Evolutionary conservation across 179 eudicot species (phyloP).

Genomic region (Spinacia oleracea): DNA sequence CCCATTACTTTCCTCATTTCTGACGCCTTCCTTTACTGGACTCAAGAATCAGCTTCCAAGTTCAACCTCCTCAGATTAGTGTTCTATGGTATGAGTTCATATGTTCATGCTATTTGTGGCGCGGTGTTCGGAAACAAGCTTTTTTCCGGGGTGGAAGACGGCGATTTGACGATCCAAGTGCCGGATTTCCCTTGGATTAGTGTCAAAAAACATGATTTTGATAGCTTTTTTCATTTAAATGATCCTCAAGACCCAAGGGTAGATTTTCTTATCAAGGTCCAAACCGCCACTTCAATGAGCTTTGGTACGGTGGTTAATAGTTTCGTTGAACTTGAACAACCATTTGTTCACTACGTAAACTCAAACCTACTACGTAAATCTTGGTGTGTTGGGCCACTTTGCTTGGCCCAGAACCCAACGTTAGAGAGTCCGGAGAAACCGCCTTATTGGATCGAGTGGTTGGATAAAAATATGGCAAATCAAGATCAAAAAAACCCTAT

Average conservation of each 20-base stretch:
- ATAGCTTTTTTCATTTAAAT: constrained; percentile 10
- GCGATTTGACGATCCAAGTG: constrained; percentile 33
- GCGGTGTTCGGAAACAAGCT: neutral
- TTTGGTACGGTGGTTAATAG: constrained; percentile 49
- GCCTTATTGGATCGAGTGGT: constrained; percentile 43
- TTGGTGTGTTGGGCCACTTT: constrained; percentile 59
- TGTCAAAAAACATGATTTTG: constrained; percentile 44
- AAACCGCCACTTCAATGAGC: constrained; percentile 25
- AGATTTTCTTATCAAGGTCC: constrained; percentile 34
- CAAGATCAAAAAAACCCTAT: constrained; percentile 25
- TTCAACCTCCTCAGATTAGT: constrained; percentile 47
- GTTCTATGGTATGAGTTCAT: constrained; percentile 48
- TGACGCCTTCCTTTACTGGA: constrained; percentile 67
- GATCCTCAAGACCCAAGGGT: constrained; percentile 35
- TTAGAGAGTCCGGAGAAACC: constrained; percentile 6
- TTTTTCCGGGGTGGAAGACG: constrained; percentile 17
- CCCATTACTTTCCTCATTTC: constrained; percentile 39
- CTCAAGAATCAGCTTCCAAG: constrained; percentile 39
- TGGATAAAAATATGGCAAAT: constrained; percentile 41
- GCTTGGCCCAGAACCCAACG: constrained; percentile 32
- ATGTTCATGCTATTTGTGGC: constrained; percentile 10
- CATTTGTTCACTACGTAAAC: constrained; percentile 36
- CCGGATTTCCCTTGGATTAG: constrained; percentile 51
- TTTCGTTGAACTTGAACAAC: constrained; percentile 51
- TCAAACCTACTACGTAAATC: constrained; percentile 19